Percentiles rank a stretch among this genome's conserved stretches.
These are phyloP conservation scores for Arthrobotrys entomopaga DNA, from an alignment of 2,329 filamentous ascomycete species.

Conservation along the genomic window DNA sequence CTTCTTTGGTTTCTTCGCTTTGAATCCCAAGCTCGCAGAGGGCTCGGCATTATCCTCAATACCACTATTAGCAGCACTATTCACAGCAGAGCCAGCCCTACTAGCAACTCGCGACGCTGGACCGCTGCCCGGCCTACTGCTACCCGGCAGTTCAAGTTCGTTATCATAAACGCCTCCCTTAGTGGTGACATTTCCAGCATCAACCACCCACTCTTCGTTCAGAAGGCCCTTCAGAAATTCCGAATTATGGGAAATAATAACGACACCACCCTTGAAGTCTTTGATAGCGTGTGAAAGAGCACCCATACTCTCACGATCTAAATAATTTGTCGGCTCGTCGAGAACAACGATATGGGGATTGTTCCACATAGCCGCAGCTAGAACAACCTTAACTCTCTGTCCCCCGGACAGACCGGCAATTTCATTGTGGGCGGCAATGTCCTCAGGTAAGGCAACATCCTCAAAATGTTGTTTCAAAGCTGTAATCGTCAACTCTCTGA, in stretches of 20 bases:
- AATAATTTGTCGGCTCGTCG: conserved; percentile 98
- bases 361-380: conserved; percentile 97
- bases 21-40: conserved; percentile 77
- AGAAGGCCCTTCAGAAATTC: conserved; percentile 97
- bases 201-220: conserved; percentile 95
- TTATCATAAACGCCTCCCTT: conserved; percentile 43
- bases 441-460: conserved; percentile 92
- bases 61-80: conserved; percentile 84
- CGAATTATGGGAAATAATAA: conserved; percentile 99
- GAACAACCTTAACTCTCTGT: conserved; percentile 98
- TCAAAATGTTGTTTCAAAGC: conserved; percentile 98
- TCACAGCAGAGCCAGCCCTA: conserved; percentile 71
- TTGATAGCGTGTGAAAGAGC: conserved; percentile 97
- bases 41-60: conserved; percentile 65
- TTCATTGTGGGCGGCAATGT: conserved; percentile 99
- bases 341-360: conserved; percentile 97
- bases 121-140: conserved; percentile 68
- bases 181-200: conserved; percentile 81
- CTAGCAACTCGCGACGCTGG: conserved; percentile 68
- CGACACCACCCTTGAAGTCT: conserved; percentile 97
- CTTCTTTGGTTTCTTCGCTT: conserved; percentile 81
- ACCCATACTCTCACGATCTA: conserved; percentile 96
- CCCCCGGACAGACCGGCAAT: conserved; percentile 95
- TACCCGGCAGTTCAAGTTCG: conserved; percentile 32
- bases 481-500: conserved; percentile 89